These are phyloP conservation scores for Umbelopsis sp. DNA, from an alignment of 192 early-diverging fungal species.

Conservation along the genomic window DNA sequence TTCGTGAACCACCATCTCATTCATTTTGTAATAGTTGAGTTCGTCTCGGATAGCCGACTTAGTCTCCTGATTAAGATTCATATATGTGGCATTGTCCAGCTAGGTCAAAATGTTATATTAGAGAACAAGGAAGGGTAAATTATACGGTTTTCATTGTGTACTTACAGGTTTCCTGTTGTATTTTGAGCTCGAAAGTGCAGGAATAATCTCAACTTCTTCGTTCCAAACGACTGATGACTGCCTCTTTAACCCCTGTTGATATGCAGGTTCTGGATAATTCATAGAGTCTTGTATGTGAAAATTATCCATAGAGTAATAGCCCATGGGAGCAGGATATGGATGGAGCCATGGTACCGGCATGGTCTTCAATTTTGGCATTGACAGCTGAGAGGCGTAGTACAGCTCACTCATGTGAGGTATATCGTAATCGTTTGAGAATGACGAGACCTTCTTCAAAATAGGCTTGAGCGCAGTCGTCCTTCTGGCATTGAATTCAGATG, in stretches of 20 bases:
- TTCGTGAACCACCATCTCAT: constrained; percentile 45
- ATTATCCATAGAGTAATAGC: constrained; percentile 8
- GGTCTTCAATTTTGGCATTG: constrained; percentile 1
- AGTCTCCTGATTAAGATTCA: constrained; percentile 32
- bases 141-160: background rate
- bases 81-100: constrained; percentile 35
- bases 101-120: background rate
- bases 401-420: constrained; percentile 1
- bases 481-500: background rate
- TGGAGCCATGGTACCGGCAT: constrained; percentile 2
- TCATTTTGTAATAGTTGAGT: constrained; percentile 44
- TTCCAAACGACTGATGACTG: background rate
- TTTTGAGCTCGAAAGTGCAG: background rate
- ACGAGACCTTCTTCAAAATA: background rate
- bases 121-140: no score
- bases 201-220: constrained; percentile 6
- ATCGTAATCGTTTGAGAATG: background rate
- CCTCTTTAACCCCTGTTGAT: background rate
- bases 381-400: constrained; percentile 6
- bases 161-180: constrained; percentile 14
- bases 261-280: background rate
- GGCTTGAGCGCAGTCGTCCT: background rate
- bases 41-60: constrained; percentile 42
- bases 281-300: background rate
- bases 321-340: constrained; percentile 2